A percentile compares a stretch with the other conserved stretches of the same genome.
phyloP scores from a whole-genome alignment of 2,329 filamentous ascomycete species.

The Colletotrichum lentis region DNA sequence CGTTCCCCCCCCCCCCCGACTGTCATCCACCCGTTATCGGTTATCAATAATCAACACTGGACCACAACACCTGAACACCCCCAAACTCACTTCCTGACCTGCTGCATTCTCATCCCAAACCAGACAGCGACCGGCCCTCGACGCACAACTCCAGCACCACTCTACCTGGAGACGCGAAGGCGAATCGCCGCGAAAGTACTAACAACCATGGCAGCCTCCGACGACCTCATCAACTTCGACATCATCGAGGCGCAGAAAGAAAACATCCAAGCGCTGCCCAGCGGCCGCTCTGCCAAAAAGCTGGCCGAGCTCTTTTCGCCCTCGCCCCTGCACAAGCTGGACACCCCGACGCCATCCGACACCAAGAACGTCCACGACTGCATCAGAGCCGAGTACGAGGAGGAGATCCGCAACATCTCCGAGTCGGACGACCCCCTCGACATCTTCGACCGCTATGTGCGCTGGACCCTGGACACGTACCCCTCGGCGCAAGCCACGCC shows the following conservation, averaged over 20 bases:
- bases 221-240: slow-evolving; percentile 78
- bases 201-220: slow-evolving; percentile 57
- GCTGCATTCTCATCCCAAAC: not conserved
- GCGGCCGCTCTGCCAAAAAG: slow-evolving; percentile 86
- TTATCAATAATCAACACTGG: slow-evolving; percentile 38
- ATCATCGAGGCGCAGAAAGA: slow-evolving; percentile 97
- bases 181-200: slow-evolving; percentile 36
- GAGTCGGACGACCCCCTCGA: slow-evolving; percentile 96
- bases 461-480: slow-evolving; percentile 95
- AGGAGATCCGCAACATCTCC: slow-evolving; percentile 77
- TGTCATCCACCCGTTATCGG: slow-evolving; percentile 26
- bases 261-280: slow-evolving; percentile 93
- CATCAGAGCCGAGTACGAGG: slow-evolving; percentile 84
- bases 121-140: slow-evolving; percentile 25
- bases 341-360: slow-evolving; percentile 73
- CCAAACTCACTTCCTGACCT: not conserved
- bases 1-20: not conserved
- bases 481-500: slow-evolving; percentile 91
- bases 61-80: slow-evolving; percentile 30
- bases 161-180: slow-evolving; percentile 32
- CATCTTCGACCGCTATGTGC: slow-evolving; percentile 94
- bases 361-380: slow-evolving; percentile 80
- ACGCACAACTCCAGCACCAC: slow-evolving; percentile 19
- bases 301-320: slow-evolving; percentile 84
- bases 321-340: slow-evolving; percentile 64